Percentiles rank a stretch among this genome's conserved stretches.
Evolutionary conservation across 2,329 filamentous ascomycete genomes (phyloP).

Genomic region (Penicillium sp.): DNA sequence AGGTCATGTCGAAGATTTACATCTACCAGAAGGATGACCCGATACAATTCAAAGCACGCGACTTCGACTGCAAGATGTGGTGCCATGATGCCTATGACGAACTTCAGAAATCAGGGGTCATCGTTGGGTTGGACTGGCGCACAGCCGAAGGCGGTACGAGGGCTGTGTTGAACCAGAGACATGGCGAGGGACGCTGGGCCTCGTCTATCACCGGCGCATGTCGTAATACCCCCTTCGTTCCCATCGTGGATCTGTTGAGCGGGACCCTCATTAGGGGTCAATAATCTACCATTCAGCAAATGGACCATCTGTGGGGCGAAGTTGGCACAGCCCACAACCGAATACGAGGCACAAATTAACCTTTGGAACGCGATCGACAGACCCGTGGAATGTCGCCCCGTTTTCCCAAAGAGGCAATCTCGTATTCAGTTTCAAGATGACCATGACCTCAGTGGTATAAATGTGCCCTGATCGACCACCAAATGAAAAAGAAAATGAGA

Average conservation of each 20-base stretch:
- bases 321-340: not conserved
- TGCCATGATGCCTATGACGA: not conserved
- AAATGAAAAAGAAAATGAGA: not conserved
- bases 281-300: not conserved
- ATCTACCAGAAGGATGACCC: not conserved
- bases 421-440: constrained; percentile 11
- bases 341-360: not conserved
- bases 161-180: not conserved
- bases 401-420: constrained; percentile 18
- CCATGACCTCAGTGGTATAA: not conserved
- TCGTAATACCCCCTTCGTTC: not conserved
- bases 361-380: constrained; percentile 1
- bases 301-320: not conserved
- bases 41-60: not conserved
- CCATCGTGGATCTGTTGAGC: constrained; percentile 1
- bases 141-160: not conserved
- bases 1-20: not conserved
- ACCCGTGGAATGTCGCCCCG: not conserved
- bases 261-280: not conserved
- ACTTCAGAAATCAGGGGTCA: not conserved
- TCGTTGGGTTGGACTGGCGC: constrained; percentile 1
- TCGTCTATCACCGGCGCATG: not conserved
- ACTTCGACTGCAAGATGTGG: constrained; percentile 2
- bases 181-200: not conserved
- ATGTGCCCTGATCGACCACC: not conserved